These are phyloP conservation scores for Fusarium mangiferae DNA, from an alignment of 2,329 filamentous ascomycete genomes.

Conservation along the genomic window DNA sequence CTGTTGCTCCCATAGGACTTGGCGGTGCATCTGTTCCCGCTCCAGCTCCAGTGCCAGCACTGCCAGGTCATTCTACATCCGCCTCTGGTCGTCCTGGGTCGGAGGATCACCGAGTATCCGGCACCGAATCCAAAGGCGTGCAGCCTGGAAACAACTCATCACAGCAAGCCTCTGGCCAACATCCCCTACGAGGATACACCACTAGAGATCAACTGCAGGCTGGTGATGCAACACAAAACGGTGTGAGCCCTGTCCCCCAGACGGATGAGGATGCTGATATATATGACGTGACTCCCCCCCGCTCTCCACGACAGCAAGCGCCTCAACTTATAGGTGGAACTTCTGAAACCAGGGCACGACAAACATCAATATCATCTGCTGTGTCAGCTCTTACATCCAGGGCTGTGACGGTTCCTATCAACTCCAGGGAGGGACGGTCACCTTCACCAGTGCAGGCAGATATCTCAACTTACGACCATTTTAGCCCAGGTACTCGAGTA, in stretches of 20 bases:
- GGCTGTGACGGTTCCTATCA: slow-evolving; percentile 24
- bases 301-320: slow-evolving; percentile 48
- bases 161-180: slow-evolving; percentile 45
- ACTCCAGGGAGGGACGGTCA: neutral
- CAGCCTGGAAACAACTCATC: slow-evolving; percentile 6
- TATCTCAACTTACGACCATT: slow-evolving; percentile 3
- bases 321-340: slow-evolving; percentile 1
- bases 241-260: slow-evolving; percentile 47
- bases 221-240: slow-evolving; percentile 43
- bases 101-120: neutral
- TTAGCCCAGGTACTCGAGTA: slow-evolving; percentile 26
- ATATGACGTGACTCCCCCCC: slow-evolving; percentile 60
- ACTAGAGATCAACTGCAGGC: slow-evolving; percentile 40
- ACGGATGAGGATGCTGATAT: slow-evolving; percentile 54
- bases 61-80: slow-evolving; percentile 6
- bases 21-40: slow-evolving; percentile 42
- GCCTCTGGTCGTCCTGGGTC: neutral
- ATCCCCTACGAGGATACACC: slow-evolving; percentile 51
- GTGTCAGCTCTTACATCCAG: slow-evolving; percentile 15
- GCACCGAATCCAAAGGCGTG: slow-evolving; percentile 10
- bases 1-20: slow-evolving; percentile 51
- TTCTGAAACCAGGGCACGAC: slow-evolving; percentile 8
- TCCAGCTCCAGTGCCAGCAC: slow-evolving; percentile 21
- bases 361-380: slow-evolving; percentile 31
- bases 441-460: slow-evolving; percentile 17